Evolutionary conservation across 352 stramenopile species (phyloP), one percentile per base, ranked within the genome.

Genomic region (Phytophthora vignae): DNA sequence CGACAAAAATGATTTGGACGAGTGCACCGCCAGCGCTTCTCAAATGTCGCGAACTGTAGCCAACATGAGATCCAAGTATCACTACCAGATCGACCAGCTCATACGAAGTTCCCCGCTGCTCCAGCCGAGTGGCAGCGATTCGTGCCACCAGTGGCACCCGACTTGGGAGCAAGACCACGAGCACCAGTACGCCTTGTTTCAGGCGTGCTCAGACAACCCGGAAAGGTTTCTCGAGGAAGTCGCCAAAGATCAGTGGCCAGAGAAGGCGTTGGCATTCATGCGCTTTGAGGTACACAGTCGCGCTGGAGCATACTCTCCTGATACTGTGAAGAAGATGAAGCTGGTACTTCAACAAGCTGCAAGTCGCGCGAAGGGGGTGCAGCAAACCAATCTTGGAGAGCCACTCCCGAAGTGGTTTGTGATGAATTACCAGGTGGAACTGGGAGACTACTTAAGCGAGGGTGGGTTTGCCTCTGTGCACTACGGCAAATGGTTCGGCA

Each of bases 401-500:
- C 42, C 42, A 49, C 42, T 19, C 17, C 42, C 42, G 3, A 49
- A 49, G 7, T 10, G 42, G 42, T 49, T 49, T 49, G 42, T 49
- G 42, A 49, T 49, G 42, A 49, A 49, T 49, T 60, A 60, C n/a
- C 53, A 59, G 53, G 27, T 60, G 11, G 11, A 49, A 9, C n/a
- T 49, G 4, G 55, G 33, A 33, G 7, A 27, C 8, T 29, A 29
- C 19, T 14, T 53, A 2, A n/a, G 17, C 9, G 4, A 15, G 6
- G 46, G n/a, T 1, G 17, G n/a, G 2, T 53, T 53, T 3, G 17
- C 12, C 6, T 29, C 46, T 22, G 46, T 53, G 19, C 19, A 53
- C 17, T 27, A 27, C 9, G 46, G 46, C 19, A 29, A 53, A 29
- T 53, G 46, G 46, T 29, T 54, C 21, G 46, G 46, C 1, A 54